phyloP scores from a whole-genome alignment of 768 basidiomycete species.

The Mycena leptocephala region DNA sequence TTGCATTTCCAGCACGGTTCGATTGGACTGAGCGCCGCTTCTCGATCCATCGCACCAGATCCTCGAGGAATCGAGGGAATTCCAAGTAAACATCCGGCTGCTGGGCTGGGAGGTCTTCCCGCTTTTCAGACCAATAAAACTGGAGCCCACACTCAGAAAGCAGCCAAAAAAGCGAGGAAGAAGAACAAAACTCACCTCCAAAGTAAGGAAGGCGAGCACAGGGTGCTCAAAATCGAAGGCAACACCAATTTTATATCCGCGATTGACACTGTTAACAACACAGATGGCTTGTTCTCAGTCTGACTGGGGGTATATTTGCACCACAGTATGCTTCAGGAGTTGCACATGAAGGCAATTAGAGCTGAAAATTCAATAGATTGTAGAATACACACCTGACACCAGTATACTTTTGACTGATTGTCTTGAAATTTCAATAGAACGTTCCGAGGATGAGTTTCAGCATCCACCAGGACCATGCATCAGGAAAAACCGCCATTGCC shows the following conservation, averaged over 20 bases:
- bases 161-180: not conserved
- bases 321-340: not conserved
- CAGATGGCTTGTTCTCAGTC: not conserved
- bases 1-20: not conserved
- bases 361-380: not conserved
- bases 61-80: not conserved
- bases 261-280: not conserved
- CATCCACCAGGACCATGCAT: not conserved
- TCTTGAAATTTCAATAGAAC: not conserved
- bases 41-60: not conserved
- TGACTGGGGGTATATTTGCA: not conserved
- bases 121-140: not conserved
- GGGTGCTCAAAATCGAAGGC: not conserved
- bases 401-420: not conserved
- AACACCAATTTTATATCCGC: not conserved
- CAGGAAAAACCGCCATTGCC: not conserved
- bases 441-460: not conserved
- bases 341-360: not conserved
- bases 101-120: not conserved
- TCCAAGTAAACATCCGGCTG: constrained; percentile 1
- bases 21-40: not conserved
- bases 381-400: not conserved
- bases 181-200: not conserved
- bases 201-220: not conserved
- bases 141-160: too few relatives aligned